phyloP scores from a whole-genome alignment of 345 rosid genomes.

The Turritis glabra region DNA sequence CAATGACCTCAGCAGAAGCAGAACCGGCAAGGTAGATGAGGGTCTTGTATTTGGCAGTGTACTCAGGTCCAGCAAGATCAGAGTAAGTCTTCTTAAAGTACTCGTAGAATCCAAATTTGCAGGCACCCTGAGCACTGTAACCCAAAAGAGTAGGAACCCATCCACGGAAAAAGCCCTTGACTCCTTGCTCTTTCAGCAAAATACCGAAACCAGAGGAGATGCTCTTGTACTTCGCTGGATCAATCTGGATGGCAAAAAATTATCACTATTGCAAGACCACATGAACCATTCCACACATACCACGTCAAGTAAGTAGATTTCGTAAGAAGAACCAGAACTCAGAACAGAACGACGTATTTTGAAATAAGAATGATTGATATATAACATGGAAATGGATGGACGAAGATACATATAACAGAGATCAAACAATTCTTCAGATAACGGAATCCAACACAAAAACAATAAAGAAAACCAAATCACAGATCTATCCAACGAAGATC shows the following conservation, averaged over 20 bases:
- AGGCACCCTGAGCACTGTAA: conserved; percentile 98
- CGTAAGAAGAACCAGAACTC: neutral
- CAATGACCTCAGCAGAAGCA: conserved; percentile 96
- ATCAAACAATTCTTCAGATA: neutral
- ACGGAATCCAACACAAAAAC: neutral
- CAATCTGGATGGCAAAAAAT: conserved; percentile 56
- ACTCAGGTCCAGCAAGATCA: conserved; percentile 95
- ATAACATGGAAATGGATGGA: neutral
- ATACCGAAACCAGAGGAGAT: conserved; percentile 91
- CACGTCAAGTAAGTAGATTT: neutral
- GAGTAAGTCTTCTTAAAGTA: conserved; percentile 92
- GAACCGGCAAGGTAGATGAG: conserved; percentile 98
- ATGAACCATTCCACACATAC: conserved; percentile 9
- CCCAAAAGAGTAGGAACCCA: conserved; percentile 98
- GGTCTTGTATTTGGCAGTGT: conserved; percentile 78
- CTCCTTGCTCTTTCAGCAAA: conserved; percentile 86
- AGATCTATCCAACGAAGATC: conserved; percentile 8
- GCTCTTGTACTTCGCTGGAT: conserved; percentile 93
- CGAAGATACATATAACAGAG: conserved; percentile 4
- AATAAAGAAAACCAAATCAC: neutral
- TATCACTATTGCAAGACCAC: neutral
- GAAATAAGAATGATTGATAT: neutral
- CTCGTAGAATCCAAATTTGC: conserved; percentile 98
- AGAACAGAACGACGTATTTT: neutral
- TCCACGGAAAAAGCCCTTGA: conserved; percentile 93